Conservation (phyloP, 768 basidiomycete species). For the Termitomyces eurrhizus region DNA sequence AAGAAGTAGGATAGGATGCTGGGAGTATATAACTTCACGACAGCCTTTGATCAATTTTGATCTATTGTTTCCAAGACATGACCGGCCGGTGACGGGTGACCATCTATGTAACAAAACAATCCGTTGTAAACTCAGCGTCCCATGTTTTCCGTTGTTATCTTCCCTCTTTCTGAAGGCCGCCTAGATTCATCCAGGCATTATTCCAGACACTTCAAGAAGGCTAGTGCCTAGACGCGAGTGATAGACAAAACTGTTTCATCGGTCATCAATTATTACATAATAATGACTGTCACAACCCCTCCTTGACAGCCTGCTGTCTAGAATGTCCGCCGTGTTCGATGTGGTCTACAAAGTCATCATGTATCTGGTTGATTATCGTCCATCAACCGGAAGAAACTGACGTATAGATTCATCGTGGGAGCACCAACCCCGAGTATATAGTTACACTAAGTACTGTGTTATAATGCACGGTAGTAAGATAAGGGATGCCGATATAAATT, state of each 20-base stretch:
- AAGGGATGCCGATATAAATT: conserved; percentile 27
- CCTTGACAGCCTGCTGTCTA: too few relatives aligned
- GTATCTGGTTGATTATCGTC: not conserved
- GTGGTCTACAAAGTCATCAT: too few relatives aligned
- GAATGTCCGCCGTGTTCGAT: too few relatives aligned
- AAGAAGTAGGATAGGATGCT: conserved; percentile 17
- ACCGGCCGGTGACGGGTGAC: not conserved
- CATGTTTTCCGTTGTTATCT: not conserved
- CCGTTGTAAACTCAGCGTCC: not conserved
- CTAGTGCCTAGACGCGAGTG: not conserved
- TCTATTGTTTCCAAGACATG: conserved; percentile 30
- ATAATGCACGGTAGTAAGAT: conserved; percentile 15
- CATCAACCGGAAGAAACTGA: not conserved
- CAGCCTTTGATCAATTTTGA: conserved; percentile 19
- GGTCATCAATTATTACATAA: not conserved
- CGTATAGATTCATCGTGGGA: too few relatives aligned
- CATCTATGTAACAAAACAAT: conserved; percentile 4
- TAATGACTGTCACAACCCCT: too few relatives aligned
- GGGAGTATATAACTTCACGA: conserved; percentile 15
- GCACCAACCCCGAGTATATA: not conserved
- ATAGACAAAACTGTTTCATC: not conserved
- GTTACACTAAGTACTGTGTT: conserved; percentile 3
- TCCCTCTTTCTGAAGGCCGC: not conserved
- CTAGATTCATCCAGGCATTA: not conserved
- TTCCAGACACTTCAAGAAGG: not conserved